Base-by-base conservation (phyloP, 768 basidiomycete species). In the Termitomyces sp. region DNA sequence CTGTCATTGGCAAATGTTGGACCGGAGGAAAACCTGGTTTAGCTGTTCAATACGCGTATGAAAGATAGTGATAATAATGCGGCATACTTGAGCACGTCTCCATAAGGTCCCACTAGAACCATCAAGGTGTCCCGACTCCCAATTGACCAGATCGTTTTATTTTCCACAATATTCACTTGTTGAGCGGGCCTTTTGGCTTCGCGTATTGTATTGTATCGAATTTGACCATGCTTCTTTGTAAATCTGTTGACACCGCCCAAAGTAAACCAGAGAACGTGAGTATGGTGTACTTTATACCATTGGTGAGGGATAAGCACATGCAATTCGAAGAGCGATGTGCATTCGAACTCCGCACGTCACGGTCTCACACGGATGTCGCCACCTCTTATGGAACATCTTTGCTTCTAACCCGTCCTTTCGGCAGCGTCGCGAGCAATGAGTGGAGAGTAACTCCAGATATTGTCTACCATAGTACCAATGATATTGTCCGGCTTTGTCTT, bases 111-210 rank as follows among this genome's bases (percentile, higher is more conserved):
- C n/a, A 97, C 92, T 26, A 99, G 78, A 2, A 93, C 75, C 0
- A 86, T 89, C 27, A 88, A 73, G 24, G 43, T n/a, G n/a, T n/a
- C n/a, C n/a, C n/a, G n/a, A n/a, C n/a, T 85, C 83, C 93, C 93
- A 97, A 20, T 87, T 88, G n/a, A 96, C 80, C 2, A 94, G 47
- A 98, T 89, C 0, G 95, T 93, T 71, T 99, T 95, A 67, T 30
- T 93, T 93, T 1, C 95, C 95, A 70, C 95, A 97, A 96, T 97
- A 99, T 66, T 89, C 90, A 94, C 86, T 62, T 88, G 87, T 34
- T 78, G 76, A 3, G 91, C 80, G 3, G 77, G 70, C 2, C 86
- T 88, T 26, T 84, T 78, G 0, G 79, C 82, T 5, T 78, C 83
- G 59, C 74, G 67, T 30, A 82, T 80, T 24, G 74, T 76, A 9